Evolutionary conservation across 306 rosid genomes (phyloP).

Genomic region (Dicorynia guianensis): DNA sequence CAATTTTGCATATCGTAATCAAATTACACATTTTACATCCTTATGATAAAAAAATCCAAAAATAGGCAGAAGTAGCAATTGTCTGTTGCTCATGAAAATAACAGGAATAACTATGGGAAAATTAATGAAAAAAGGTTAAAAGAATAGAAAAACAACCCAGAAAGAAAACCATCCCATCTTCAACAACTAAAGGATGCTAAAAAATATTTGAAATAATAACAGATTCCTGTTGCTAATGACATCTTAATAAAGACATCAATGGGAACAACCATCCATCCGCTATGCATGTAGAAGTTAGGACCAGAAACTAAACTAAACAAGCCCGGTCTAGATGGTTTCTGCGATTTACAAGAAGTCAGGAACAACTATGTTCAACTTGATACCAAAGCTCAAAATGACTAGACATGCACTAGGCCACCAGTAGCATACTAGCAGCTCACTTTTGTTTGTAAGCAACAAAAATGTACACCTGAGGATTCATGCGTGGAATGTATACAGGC

Average conservation of each 20-base stretch:
- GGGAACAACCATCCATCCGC: background rate
- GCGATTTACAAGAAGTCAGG: conserved; percentile 20
- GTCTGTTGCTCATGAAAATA: too few relatives aligned
- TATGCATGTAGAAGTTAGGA: background rate
- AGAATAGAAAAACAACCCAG: too few relatives aligned
- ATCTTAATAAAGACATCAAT: background rate
- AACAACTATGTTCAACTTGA: conserved; percentile 18
- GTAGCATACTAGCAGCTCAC: background rate
- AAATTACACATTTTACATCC: too few relatives aligned
- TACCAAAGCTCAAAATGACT: background rate
- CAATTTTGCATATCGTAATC: too few relatives aligned
- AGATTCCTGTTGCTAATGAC: too few relatives aligned
- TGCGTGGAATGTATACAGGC: background rate
- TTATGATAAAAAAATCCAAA: too few relatives aligned
- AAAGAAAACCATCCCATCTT: too few relatives aligned
- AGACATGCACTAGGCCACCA: conserved; percentile 13
- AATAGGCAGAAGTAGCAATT: too few relatives aligned
- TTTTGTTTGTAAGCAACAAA: background rate
- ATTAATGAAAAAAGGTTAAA: too few relatives aligned
- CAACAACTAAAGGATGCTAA: too few relatives aligned
- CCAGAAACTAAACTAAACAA: background rate
- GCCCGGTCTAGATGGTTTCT: background rate
- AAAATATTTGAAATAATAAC: too few relatives aligned
- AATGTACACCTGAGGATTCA: conserved; percentile 5
- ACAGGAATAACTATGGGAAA: too few relatives aligned